Evolutionary conservation across 257 asterid genomes (phyloP), one percentile per base, ranked within the genome.

Genomic region (Solanum arcanum): DNA sequence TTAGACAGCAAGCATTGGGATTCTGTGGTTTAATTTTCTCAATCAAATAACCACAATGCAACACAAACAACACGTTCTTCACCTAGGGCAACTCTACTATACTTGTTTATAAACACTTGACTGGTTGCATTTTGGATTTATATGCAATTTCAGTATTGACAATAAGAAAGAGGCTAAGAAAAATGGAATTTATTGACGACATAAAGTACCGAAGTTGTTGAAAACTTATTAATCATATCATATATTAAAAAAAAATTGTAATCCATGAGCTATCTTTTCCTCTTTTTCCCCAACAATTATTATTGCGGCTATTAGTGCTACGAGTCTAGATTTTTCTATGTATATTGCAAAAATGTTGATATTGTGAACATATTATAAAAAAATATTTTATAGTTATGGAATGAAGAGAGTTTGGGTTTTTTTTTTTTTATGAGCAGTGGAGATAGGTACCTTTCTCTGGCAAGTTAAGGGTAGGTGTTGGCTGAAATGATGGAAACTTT

Each of bases 1-100:
- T 92, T 87, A 85, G 93, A 93, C 97, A 94, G 64, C 89, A 21
- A 87, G 91, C 97, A 91, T 93, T 89, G 95, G 97, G 97, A 95
- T 93, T 94, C 98, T 88, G 94, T 91, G 91, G 23, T 35, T 66
- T 21, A 41, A 68, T 31, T 82, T 70, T 12, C 44, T 60, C 83
- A 62, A 85, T n/a, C 31, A 10, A 60, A 21, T 6, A 60, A 60
- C 27, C 6, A 60, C 5, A 62, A 62, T 62, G 29, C 29, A 73
- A 29, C 33, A 44, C 72, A 83, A 70, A 44, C 78, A 83, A 70
- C 85, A 59, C 27, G 89, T 25, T 41, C 83, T 73, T 56, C 25
- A 20, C 76, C 89, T 41, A 86, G 86, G 83, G 85, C 83, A 41
- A 23, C 44, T 47, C 35, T 77, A 27, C 64, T 78, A 41, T 76